Percentiles rank a stretch among this genome's conserved stretches.
phyloP scores from a whole-genome alignment of 2,329 filamentous ascomycete genomes.

The Pseudogymnoascus sp. region DNA sequence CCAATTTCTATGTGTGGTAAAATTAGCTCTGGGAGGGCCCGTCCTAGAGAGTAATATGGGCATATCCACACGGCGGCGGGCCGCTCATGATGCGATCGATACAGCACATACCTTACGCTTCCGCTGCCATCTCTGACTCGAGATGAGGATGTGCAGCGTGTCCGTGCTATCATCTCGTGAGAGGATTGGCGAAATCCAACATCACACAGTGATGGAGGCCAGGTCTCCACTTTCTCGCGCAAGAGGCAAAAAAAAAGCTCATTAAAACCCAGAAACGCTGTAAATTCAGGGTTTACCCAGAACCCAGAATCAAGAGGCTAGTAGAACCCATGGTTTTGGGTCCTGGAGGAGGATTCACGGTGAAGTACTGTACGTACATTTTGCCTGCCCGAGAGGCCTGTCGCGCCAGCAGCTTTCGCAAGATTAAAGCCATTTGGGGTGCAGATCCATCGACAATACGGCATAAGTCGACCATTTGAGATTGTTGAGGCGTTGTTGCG shows the following conservation, averaged over 20 bases:
- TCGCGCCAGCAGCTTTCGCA: not conserved
- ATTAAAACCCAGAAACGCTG: not conserved
- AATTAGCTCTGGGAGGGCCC: constrained; percentile 7
- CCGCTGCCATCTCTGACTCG: constrained; percentile 2
- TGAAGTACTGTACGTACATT: not conserved
- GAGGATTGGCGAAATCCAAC: constrained; percentile 5
- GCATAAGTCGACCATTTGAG: constrained; percentile 9
- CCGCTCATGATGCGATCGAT: constrained; percentile 8
- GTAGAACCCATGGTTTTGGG: constrained; percentile 5
- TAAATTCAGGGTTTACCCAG: constrained; percentile 8
- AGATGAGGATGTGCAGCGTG: constrained; percentile 10
- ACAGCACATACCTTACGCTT: not conserved
- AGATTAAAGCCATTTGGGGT: not conserved
- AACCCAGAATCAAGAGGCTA: not conserved
- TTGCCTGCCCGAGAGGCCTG: not conserved
- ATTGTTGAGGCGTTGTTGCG: constrained; percentile 8
- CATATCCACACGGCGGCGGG: constrained; percentile 11
- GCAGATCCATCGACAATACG: not conserved
- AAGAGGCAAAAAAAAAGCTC: not conserved
- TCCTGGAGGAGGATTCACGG: not conserved
- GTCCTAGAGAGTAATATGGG: constrained; percentile 5
- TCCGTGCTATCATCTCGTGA: constrained; percentile 9
- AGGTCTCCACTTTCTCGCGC: constrained; percentile 1
- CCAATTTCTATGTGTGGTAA: constrained; percentile 1
- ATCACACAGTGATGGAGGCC: not conserved